Evolutionary conservation across 2,329 filamentous ascomycete genomes (phyloP), one percentile per base, ranked within the genome.

Genomic region (Fusarium pilosicola): DNA sequence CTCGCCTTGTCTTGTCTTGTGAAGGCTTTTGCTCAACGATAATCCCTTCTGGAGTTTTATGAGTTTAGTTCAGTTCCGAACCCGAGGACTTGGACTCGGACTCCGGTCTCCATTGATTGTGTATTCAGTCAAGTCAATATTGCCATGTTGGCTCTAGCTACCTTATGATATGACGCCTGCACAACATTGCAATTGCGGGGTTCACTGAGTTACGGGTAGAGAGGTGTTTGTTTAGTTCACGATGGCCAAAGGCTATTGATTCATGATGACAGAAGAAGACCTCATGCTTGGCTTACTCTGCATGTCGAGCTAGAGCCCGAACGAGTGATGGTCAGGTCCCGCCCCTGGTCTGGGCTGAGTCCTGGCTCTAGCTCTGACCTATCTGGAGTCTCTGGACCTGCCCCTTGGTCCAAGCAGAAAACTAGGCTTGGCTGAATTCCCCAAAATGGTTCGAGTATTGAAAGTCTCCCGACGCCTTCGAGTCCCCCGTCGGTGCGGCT

Each of bases 341-440:
- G 48, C 48, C 48, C 58, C 57, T 66, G 58, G 48, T 34, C 58
- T 42, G 58, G 26, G 58, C 58, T 56, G 34, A 32, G 13, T 34
- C 32, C 6, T 34, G 14, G 3, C 45, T 36, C 44, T 39, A n/a
- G 54, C 38, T 49, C 44, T 54, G 56, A 49, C 34, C 55, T 65
- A 42, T 55, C 51, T 55, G 51, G 34, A 55, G 51, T 28, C 34
- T 70, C 45, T 56, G 57, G 73, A 62, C 57, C 55, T 74, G 71
- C 71, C 71, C 71, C 75, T 73, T 77, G 71, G 68, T 46, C 66
- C 48, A 67, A 76, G 75, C 71, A 68, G 62, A 38, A 52, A 49
- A 66, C 44, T 62, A 66, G 55, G 51, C 66, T 69, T 69, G 67
- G 63, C 67, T 74, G 71, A 66, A 49, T 52, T 72, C 26, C 67